Evolutionary conservation across 495 filamentous ascomycete species (phyloP).

Genomic region (Viridothelium virens): DNA sequence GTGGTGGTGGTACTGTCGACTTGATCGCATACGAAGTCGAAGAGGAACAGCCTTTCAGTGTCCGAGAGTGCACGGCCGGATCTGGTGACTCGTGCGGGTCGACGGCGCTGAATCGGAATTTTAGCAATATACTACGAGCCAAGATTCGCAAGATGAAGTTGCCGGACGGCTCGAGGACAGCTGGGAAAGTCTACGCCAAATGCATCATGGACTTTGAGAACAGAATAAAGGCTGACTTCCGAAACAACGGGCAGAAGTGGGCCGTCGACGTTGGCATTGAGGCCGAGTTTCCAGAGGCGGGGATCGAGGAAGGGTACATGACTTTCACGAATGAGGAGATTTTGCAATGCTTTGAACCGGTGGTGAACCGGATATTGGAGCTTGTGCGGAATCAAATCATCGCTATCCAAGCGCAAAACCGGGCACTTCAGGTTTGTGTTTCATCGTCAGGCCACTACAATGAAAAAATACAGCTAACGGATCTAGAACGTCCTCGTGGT

Average conservation of each 20-base stretch:
- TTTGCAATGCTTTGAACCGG: slow-evolving; percentile 69
- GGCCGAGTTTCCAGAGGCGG: slow-evolving; percentile 67
- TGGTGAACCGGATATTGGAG: slow-evolving; percentile 67
- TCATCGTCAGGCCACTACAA: neutral
- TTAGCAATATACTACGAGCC: slow-evolving; percentile 64
- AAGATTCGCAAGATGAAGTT: slow-evolving; percentile 76
- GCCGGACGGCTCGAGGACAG: slow-evolving; percentile 65
- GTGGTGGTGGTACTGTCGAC: slow-evolving; percentile 68
- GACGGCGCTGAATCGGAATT: slow-evolving; percentile 66
- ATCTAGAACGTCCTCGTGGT: slow-evolving; percentile 63
- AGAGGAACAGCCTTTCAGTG: slow-evolving; percentile 66
- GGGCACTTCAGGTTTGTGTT: slow-evolving; percentile 56
- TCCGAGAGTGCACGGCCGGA: slow-evolving; percentile 66
- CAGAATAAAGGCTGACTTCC: slow-evolving; percentile 70
- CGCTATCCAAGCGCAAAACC: slow-evolving; percentile 67
- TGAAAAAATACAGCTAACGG: slow-evolving; percentile 23
- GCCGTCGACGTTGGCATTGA: slow-evolving; percentile 70
- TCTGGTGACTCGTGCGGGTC: slow-evolving; percentile 70
- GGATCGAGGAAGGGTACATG: slow-evolving; percentile 73
- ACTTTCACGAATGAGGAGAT: slow-evolving; percentile 77
- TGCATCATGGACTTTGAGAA: slow-evolving; percentile 79
- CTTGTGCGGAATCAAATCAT: slow-evolving; percentile 71
- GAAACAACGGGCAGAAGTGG: slow-evolving; percentile 75
- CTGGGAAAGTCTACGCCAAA: slow-evolving; percentile 67
- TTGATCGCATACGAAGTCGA: slow-evolving; percentile 71